Percentiles rank a stretch among this genome's conserved stretches.
Conservation (phyloP, 2,329 filamentous ascomycete species). For the Ramularia collo-cygni region DNA sequence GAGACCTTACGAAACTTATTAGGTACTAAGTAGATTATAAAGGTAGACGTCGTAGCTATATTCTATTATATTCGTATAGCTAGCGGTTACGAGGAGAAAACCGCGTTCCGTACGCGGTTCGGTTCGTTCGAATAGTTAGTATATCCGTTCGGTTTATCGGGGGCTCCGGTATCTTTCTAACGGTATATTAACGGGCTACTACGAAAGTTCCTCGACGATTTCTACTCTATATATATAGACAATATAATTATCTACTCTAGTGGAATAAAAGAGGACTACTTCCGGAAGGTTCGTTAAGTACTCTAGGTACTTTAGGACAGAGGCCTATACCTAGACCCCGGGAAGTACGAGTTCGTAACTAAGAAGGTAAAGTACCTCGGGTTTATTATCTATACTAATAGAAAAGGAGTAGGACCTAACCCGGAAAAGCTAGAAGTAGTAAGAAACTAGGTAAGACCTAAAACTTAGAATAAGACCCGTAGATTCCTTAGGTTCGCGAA, state of each 20-base stretch:
- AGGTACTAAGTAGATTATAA: conserved; percentile 15
- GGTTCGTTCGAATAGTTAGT: conserved; percentile 21
- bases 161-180: conserved; percentile 20
- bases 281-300: conserved; percentile 21
- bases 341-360: conserved; percentile 10
- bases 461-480: neutral
- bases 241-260: conserved; percentile 25
- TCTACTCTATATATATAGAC: conserved; percentile 22
- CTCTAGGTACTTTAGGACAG: conserved; percentile 17
- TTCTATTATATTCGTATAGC: conserved; percentile 23
- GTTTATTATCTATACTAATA: conserved; percentile 22
- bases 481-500: neutral
- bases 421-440: conserved; percentile 3
- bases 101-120: conserved; percentile 16
- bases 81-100: conserved; percentile 16
- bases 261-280: conserved; percentile 22
- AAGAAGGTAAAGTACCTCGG: conserved; percentile 26
- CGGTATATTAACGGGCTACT: conserved; percentile 23
- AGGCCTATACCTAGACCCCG: conserved; percentile 8
- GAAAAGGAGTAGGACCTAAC: conserved; percentile 3
- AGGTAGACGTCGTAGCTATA: conserved; percentile 18
- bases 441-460: neutral
- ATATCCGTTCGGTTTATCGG: conserved; percentile 23
- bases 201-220: conserved; percentile 20
- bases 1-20: conserved; percentile 18